phyloP scores from a whole-genome alignment of 2,329 filamentous ascomycete genomes.

The Sporothrix humicola region DNA sequence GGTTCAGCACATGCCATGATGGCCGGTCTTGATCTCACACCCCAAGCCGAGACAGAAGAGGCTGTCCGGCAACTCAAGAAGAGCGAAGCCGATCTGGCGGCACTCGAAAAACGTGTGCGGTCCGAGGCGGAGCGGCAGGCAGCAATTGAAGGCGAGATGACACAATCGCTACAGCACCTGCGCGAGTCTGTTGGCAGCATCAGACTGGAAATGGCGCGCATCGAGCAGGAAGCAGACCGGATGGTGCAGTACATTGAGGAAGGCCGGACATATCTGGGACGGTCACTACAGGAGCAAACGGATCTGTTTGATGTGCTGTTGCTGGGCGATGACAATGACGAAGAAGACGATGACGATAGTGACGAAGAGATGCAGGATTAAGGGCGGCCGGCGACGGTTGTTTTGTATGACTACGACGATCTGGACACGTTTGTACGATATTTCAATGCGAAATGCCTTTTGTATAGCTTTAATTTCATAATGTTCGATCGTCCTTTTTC shows the following conservation, averaged over 20 bases:
- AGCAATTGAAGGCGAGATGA: conserved; percentile 35
- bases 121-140: conserved; percentile 36
- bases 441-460: not conserved
- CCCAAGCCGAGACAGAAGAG: conserved; percentile 48
- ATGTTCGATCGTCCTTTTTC: not conserved
- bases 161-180: conserved; percentile 34
- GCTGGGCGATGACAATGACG: conserved; percentile 21
- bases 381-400: not conserved
- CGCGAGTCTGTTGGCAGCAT: conserved; percentile 37
- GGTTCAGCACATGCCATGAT: not conserved
- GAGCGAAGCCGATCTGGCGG: conserved; percentile 65
- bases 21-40: conserved; percentile 23
- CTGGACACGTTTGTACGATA: conserved; percentile 14
- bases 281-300: conserved; percentile 38
- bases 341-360: conserved; percentile 14
- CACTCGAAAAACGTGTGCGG: conserved; percentile 69
- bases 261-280: conserved; percentile 32
- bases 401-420: not conserved
- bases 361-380: conserved; percentile 30
- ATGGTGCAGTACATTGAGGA: conserved; percentile 35
- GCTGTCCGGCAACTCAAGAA: conserved; percentile 51
- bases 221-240: conserved; percentile 38
- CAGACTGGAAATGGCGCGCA: conserved; percentile 36
- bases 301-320: conserved; percentile 35
- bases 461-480: not conserved